Evolutionary conservation across 495 filamentous ascomycete species (phyloP).

Genomic region (Penicillium argentinense): DNA sequence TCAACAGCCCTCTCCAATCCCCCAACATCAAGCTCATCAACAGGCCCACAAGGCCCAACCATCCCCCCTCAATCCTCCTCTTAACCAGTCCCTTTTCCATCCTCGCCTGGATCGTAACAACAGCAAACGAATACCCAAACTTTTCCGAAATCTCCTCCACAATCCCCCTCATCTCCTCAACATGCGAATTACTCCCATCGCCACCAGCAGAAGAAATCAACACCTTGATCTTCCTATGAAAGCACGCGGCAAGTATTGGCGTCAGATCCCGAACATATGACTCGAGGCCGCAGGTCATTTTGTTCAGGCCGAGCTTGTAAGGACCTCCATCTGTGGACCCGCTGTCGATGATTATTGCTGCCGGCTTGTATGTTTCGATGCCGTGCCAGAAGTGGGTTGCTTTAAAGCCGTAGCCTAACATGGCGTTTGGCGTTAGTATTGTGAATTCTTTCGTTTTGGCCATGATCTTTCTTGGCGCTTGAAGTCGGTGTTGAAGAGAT

Average conservation of each 20-base stretch:
- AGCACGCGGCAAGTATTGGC: constrained; percentile 31
- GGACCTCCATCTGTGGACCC: constrained; percentile 52
- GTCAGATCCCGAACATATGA: constrained; percentile 43
- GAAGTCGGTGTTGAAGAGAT: no score
- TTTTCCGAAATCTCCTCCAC: constrained; percentile 25
- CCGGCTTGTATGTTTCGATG: constrained; percentile 33
- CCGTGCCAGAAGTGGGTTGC: constrained; percentile 27
- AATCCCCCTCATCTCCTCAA: constrained; percentile 41
- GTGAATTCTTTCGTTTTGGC: constrained; percentile 16
- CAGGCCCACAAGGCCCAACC: constrained; percentile 32
- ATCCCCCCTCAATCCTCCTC: constrained; percentile 22
- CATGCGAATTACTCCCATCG: constrained; percentile 46
- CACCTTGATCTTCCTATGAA: no score
- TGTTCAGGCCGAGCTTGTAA: constrained; percentile 40
- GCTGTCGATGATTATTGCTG: constrained; percentile 49
- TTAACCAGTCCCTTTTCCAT: constrained; percentile 31
- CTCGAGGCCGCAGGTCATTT: constrained; percentile 29
- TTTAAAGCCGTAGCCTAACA: constrained; percentile 50
- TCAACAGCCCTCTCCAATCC: constrained; percentile 33
- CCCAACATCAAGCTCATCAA: constrained; percentile 35
- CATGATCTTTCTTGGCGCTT: no score
- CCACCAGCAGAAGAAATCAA: constrained; percentile 52
- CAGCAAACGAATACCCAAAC: constrained; percentile 37
- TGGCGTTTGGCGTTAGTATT: constrained; percentile 49
- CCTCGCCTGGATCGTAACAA: constrained; percentile 38